Conservation (phyloP, 495 filamentous ascomycete species). For the Podospora comata region DNA sequence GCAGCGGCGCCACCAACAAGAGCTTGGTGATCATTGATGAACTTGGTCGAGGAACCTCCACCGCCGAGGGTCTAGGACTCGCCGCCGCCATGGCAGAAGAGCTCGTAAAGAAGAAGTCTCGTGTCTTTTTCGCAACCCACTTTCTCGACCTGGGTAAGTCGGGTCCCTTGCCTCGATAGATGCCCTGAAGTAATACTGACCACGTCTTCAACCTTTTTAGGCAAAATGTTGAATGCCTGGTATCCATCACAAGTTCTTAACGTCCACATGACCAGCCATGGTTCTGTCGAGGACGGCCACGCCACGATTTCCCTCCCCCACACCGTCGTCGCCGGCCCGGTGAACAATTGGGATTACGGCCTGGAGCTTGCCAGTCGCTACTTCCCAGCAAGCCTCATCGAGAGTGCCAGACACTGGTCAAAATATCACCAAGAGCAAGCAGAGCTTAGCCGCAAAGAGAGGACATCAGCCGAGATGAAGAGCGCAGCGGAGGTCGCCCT, state of each 20-base stretch:
- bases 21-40: slow-evolving; percentile 90
- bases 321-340: not conserved
- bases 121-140: slow-evolving; percentile 92
- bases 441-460: not conserved
- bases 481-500: not conserved
- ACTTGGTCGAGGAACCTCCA: slow-evolving; percentile 87
- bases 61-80: slow-evolving; percentile 81
- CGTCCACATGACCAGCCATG: not conserved
- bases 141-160: slow-evolving; percentile 68
- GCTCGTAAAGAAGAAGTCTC: slow-evolving; percentile 67
- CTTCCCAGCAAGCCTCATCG: not conserved
- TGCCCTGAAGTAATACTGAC: not conserved
- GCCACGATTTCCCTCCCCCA: not conserved
- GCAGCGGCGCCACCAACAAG: slow-evolving; percentile 63
- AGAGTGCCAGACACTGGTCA: not conserved
- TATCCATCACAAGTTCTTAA: not conserved
- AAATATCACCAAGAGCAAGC: not conserved
- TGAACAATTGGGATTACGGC: not conserved
- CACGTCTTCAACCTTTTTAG: not conserved
- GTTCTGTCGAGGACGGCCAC: not conserved
- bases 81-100: slow-evolving; percentile 87
- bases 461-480: not conserved
- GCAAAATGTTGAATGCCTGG: not conserved
- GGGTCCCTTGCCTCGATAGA: not conserved
- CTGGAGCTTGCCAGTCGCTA: not conserved